phyloP scores from a whole-genome alignment of 345 rosid species.

The Rubroshorea leprosula region DNA sequence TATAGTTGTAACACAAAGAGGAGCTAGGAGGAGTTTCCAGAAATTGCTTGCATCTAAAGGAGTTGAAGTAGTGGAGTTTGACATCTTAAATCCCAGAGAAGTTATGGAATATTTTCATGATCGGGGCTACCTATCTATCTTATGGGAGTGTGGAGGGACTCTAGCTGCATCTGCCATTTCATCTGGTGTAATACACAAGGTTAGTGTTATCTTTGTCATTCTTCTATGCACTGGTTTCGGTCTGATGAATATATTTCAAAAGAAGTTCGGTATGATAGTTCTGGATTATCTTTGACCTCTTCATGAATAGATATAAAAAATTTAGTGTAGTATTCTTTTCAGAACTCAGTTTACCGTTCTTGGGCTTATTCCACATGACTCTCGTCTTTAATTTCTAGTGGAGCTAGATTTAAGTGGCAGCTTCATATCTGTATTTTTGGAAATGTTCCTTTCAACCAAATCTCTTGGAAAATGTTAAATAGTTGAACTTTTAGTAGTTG shows the following conservation, averaged over 20 bases:
- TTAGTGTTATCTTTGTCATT: conserved; percentile 15
- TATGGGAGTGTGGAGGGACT: conserved; percentile 97
- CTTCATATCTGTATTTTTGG: background rate
- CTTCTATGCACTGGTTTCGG: background rate
- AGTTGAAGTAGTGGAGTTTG: conserved; percentile 96
- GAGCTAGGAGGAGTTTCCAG: conserved; percentile 86
- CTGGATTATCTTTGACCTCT: background rate
- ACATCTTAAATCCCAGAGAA: conserved; percentile 83
- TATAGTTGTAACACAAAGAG: conserved; percentile 81
- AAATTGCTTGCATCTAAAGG: conserved; percentile 76
- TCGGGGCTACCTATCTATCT: conserved; percentile 85
- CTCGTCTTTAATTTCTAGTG: background rate
- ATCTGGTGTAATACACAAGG: conserved; percentile 87
- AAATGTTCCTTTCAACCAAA: too few species aligned
- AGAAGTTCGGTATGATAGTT: background rate
- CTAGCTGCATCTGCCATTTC: conserved; percentile 91
- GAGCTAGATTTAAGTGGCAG: background rate
- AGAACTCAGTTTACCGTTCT: background rate
- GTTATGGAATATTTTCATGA: conserved; percentile 91
- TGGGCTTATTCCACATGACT: background rate
- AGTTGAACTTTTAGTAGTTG: too few species aligned
- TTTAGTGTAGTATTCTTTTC: background rate
- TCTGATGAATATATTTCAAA: conserved; percentile 2
- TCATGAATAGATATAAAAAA: too few species aligned
- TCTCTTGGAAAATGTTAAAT: too few species aligned